Evolutionary conservation across 73 alveolate species (phyloP).

Genomic region (Tetrahymena malaccensis): DNA sequence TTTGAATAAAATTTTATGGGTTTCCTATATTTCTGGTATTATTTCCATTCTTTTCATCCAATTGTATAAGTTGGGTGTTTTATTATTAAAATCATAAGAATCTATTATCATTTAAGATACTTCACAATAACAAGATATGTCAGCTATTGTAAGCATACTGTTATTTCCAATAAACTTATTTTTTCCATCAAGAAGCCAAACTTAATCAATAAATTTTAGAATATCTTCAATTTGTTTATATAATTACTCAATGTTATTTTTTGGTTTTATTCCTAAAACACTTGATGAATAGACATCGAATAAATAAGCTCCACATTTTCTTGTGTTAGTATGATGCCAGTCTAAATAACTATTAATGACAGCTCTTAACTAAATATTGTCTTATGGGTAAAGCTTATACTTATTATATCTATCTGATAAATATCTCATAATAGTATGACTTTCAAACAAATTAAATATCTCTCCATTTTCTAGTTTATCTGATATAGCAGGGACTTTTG

Average conservation of each 20-base stretch:
- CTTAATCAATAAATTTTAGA: not conserved
- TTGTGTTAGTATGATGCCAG: constrained; percentile 53
- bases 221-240: not conserved
- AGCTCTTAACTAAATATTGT: constrained; percentile 29
- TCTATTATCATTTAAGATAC: not conserved
- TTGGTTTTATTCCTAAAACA: not conserved
- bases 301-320: constrained; percentile 9
- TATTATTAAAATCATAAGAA: not conserved
- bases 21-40: not conserved
- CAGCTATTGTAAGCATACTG: not conserved
- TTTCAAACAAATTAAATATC: constrained; percentile 29
- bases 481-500: constrained; percentile 47
- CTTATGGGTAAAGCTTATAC: constrained; percentile 51
- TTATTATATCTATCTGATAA: constrained; percentile 18
- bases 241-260: not conserved
- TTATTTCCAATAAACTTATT: not conserved
- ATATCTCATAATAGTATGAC: constrained; percentile 58
- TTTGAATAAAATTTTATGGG: not conserved
- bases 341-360: constrained; percentile 39
- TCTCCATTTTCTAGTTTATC: constrained; percentile 38
- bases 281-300: not conserved
- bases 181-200: not conserved
- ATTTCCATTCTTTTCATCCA: not conserved
- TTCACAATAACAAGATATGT: not conserved
- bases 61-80: not conserved